Evolutionary conservation across 2,329 filamentous ascomycete species (phyloP).

Genomic region (Myriosclerotinia duriaeana): DNA sequence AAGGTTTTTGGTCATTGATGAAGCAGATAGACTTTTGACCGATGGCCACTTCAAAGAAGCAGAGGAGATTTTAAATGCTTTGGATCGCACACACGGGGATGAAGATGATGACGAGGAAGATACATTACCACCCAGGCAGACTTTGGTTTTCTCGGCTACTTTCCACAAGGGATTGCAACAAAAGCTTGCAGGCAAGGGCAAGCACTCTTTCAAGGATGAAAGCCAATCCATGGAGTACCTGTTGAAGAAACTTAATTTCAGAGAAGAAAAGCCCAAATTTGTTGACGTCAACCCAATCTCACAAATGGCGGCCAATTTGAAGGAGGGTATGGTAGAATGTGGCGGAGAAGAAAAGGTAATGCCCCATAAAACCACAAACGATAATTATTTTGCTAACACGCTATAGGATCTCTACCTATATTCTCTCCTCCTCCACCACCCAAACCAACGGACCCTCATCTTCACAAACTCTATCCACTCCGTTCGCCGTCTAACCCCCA

Average conservation of each 20-base stretch:
- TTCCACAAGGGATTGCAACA: constrained; percentile 90
- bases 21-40: constrained; percentile 87
- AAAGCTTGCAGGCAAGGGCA: constrained; percentile 75
- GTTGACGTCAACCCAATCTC: constrained; percentile 87
- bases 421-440: constrained; percentile 77
- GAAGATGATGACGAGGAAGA: constrained; percentile 51
- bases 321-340: constrained; percentile 90
- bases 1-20: constrained; percentile 84
- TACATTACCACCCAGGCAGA: constrained; percentile 63
- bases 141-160: constrained; percentile 93
- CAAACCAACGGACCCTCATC: constrained; percentile 76
- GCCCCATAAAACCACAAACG: neutral
- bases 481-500: constrained; percentile 79
- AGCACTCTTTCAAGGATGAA: constrained; percentile 63
- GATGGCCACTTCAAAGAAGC: constrained; percentile 95
- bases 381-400: constrained; percentile 29
- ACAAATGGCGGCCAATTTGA: constrained; percentile 83
- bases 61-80: constrained; percentile 77
- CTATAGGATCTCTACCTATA: constrained; percentile 85
- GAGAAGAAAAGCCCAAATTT: constrained; percentile 79
- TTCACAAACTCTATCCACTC: constrained; percentile 97
- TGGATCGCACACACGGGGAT: constrained; percentile 64
- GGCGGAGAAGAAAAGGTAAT: constrained; percentile 85
- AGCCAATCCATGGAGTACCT: constrained; percentile 90
- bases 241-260: constrained; percentile 84